phyloP scores from a whole-genome alignment of 106 monocot species.

The Dendrobium catenatum region DNA sequence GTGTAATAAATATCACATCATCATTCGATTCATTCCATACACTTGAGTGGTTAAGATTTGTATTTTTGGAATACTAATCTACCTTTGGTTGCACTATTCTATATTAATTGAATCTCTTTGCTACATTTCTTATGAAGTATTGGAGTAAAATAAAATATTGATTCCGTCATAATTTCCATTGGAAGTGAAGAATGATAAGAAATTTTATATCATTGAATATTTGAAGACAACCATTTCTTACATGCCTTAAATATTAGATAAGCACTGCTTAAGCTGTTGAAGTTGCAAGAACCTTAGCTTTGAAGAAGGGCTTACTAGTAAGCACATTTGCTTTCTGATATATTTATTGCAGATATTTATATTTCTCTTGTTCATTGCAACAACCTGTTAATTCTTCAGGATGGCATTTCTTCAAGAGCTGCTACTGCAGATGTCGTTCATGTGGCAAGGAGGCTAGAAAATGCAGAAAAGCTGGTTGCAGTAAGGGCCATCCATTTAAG shows the following conservation, averaged over 20 bases:
- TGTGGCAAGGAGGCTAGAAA: slow-evolving; percentile 84
- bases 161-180: not conserved
- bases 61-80: not conserved
- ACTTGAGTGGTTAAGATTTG: not conserved
- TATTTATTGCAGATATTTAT: not conserved
- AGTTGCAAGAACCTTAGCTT: slow-evolving; percentile 73
- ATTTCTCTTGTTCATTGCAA: not conserved
- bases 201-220: not conserved
- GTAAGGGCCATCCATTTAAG: slow-evolving; percentile 23
- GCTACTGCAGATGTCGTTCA: slow-evolving; percentile 82
- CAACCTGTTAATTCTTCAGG: slow-evolving; percentile 31
- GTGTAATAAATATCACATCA: too few relatives aligned
- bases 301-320: slow-evolving; percentile 91
- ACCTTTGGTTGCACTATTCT: not conserved
- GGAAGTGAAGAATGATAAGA: not conserved
- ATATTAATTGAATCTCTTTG: not conserved
- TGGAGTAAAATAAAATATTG: not conserved
- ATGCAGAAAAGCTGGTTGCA: slow-evolving; percentile 86
- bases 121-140: not conserved
- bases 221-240: not conserved
- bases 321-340: slow-evolving; percentile 6
- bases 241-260: slow-evolving; percentile 37
- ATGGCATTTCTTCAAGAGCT: slow-evolving; percentile 93
- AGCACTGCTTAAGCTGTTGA: slow-evolving; percentile 87
- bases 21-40: too few relatives aligned